These are phyloP conservation scores for Euphorbia lathyris DNA, from an alignment of 345 rosid species.

Conservation along the genomic window DNA sequence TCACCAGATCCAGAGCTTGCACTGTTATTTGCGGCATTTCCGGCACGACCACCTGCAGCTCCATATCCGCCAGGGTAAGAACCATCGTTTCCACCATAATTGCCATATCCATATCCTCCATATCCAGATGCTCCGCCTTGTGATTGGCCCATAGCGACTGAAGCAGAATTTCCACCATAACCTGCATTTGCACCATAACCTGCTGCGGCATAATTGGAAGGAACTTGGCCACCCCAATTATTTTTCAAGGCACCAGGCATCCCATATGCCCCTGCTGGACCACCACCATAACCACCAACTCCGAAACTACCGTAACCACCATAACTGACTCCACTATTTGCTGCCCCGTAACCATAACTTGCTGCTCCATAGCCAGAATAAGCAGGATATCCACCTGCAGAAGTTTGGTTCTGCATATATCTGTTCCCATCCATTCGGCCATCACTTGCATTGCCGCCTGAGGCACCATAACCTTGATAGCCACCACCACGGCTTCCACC, in stretches of 20 bases:
- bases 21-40: slow-evolving; percentile 17
- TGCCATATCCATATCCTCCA: slow-evolving; percentile 33
- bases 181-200: slow-evolving; percentile 28
- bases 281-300: slow-evolving; percentile 34
- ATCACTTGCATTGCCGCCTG: slow-evolving; percentile 27
- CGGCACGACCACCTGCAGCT: slow-evolving; percentile 23
- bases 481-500: slow-evolving; percentile 27
- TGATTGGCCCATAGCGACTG: slow-evolving; percentile 22
- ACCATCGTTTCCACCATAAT: slow-evolving; percentile 33
- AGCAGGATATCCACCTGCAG: slow-evolving; percentile 28
- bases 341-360: slow-evolving; percentile 33
- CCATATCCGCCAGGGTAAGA: slow-evolving; percentile 32
- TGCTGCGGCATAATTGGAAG: slow-evolving; percentile 22
- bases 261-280: slow-evolving; percentile 35
- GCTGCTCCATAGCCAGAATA: slow-evolving; percentile 31
- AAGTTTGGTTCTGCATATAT: slow-evolving; percentile 28
- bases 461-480: slow-evolving; percentile 28
- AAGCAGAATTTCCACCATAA: slow-evolving; percentile 22
- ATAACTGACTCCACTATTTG: slow-evolving; percentile 29
- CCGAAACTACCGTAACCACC: slow-evolving; percentile 34
- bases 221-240: slow-evolving; percentile 34
- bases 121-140: slow-evolving; percentile 27
- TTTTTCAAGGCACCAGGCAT: slow-evolving; percentile 30
- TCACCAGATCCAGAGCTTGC: slow-evolving; percentile 16
- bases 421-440: slow-evolving; percentile 33